Evolutionary conservation across 2,329 filamentous ascomycete species (phyloP), one percentile per base, ranked within the genome.

Genomic region (Penicillium brasilianum): DNA sequence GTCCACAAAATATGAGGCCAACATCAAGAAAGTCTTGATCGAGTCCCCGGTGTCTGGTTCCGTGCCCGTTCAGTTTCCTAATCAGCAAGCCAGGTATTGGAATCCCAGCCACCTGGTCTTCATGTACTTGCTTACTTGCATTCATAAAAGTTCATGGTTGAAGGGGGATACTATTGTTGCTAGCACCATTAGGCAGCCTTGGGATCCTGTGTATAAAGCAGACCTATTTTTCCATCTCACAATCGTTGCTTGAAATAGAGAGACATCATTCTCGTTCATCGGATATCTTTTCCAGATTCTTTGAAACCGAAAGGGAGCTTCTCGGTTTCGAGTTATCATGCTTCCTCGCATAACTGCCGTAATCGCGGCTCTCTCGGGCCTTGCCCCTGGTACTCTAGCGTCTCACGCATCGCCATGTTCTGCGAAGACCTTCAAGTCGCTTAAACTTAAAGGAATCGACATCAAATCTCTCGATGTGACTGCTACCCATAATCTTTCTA

Each of bases 381-480:
- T 50, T 18, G 16, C 22, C 11, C 20, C 28, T 13, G 46, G 16
- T 32, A 14, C 46, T 20, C 18, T 22, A 13, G 28, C 25, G n/a
- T 49, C 53, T 13, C 22, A 8, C n/a, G 13, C 46, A 25, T n/a
- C 30, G 10, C 4, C 32, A 9, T 60, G 53, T 20, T 32, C 53
- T 41, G 5, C 34, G 10, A 30, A 20, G 2, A 53, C 39, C 8
- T 60, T 60, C 36, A 37, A 50, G 16, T 57, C 58, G 0, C 48
- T 60, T 7, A 20, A 37, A 4, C 20, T 60, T 11, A 25, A 53
- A 14, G n/a, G n/a, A 2, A 48, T 57, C n/a, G 11, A 60, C 1
- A 44, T 60, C 1, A 22, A 22, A 5, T 32, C 39, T 5, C 37
- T 60, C 46, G 34, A 60, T 49, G 58, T 60, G 1, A 57, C 53